phyloP scores from a whole-genome alignment of 2,329 filamentous ascomycete species.

The Fusarium dlaminii region DNA sequence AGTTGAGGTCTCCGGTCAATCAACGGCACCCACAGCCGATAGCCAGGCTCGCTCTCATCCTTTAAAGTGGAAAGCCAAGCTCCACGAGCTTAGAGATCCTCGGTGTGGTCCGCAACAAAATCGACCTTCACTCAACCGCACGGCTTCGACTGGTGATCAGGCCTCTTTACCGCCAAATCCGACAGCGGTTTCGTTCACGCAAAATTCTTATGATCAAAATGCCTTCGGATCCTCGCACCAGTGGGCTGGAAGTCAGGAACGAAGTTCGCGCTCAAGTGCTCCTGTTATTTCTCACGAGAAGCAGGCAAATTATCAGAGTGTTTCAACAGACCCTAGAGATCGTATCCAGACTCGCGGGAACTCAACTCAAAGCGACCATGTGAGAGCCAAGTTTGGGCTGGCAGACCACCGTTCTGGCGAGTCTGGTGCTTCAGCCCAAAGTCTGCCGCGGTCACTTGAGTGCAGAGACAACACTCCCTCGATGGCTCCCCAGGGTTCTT shows the following conservation, averaged over 20 bases:
- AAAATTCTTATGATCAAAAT: neutral
- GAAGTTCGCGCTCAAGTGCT: neutral
- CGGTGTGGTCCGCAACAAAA: neutral
- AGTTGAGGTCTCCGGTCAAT: neutral
- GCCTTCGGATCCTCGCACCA: neutral
- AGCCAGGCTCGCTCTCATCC: neutral
- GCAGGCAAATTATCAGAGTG: neutral
- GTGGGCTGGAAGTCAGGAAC: neutral
- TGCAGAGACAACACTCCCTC: neutral
- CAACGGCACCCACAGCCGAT: neutral
- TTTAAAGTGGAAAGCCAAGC: neutral
- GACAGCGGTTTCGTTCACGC: neutral
- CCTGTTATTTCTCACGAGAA: no score
- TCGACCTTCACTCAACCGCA: neutral
- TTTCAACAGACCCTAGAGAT: neutral
- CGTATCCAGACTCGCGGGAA: neutral
- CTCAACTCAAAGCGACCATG: neutral
- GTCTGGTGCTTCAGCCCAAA: neutral
- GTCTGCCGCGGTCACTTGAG: neutral
- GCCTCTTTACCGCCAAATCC: neutral
- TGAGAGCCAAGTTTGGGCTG: neutral
- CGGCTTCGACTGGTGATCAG: accelerated
- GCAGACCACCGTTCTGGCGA: neutral
- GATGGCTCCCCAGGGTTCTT: neutral
- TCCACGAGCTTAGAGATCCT: accelerated